Evolutionary conservation across 2,329 filamentous ascomycete species (phyloP), one percentile per base, ranked within the genome.

Genomic region (Fusarium aywerte): DNA sequence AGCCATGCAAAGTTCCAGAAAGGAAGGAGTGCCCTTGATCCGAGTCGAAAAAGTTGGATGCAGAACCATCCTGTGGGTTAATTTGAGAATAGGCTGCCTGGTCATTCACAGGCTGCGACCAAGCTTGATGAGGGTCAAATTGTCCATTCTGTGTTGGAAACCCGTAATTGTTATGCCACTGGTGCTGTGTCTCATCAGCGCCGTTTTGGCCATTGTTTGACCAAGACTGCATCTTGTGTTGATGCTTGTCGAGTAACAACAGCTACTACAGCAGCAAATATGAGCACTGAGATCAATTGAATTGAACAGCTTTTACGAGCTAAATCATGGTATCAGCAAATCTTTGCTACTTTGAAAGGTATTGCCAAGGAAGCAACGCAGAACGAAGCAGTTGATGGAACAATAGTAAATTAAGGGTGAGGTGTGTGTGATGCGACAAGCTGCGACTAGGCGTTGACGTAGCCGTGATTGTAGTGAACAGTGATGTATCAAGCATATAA

Each of bases 151-250:
- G 77, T 31, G 71, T 65, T 35, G 72, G 52, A 47, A 77, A 80
- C 35, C 65, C 62, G 67, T 77, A 80, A 58, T 72, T 75, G 44
- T 73, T 58, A 57, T 76, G 74, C 79, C 79, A 80, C 57, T 75
- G 74, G 50, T 73, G 73, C 38, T 75, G 73, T 25, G 71, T 75
- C 54, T 74, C 77, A 57, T 78, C 76, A 50, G 75, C 68, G 68
- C 77, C 79, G 52, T 74, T 77, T 68, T 80, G 78, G 69, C 76
- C 74, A 58, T 75, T 68, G 56, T 73, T 74, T 38, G 77, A 67
- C 79, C 79, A 81, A 60, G 79, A 78, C 76, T 81, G 79, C 79
- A 81, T 81, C 64, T 73, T 76, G 73, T 59, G 43, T 53, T 44
- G 48, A 48, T 29, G 45, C 58, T 62, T 65, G 65, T 55, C 66